These are phyloP conservation scores for Venturia aucupariae DNA, from an alignment of 2,329 filamentous ascomycete species.

Conservation along the genomic window DNA sequence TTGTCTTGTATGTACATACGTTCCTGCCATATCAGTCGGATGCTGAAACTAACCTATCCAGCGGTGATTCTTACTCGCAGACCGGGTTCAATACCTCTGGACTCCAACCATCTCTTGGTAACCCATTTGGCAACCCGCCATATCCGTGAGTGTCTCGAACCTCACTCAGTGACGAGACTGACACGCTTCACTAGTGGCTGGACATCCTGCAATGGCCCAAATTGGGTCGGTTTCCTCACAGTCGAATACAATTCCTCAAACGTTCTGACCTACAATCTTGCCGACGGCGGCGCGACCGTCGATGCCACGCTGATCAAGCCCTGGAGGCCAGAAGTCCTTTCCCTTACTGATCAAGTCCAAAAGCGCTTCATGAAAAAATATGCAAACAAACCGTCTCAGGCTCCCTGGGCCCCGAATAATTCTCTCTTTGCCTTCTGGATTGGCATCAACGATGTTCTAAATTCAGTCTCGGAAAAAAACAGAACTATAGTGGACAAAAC, in stretches of 20 bases:
- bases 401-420: constrained; percentile 35
- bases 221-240: constrained; percentile 46
- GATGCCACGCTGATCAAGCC: constrained; percentile 44
- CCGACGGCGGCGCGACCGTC: constrained; percentile 46
- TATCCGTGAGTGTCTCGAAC: constrained; percentile 31
- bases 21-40: background rate
- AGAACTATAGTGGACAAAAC: constrained; percentile 26
- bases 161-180: background rate
- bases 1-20: constrained; percentile 7
- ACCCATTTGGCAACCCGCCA: constrained; percentile 53
- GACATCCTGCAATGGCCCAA: constrained; percentile 36
- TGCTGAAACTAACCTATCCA: constrained; percentile 19
- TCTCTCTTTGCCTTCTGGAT: constrained; percentile 45
- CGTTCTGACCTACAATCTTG: constrained; percentile 45
- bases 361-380: constrained; percentile 35
- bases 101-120: constrained; percentile 41
- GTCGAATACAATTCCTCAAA: constrained; percentile 36
- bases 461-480: constrained; percentile 36
- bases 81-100: constrained; percentile 48
- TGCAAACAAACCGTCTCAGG: constrained; percentile 25
- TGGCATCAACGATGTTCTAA: constrained; percentile 49
- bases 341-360: constrained; percentile 43
- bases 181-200: constrained; percentile 15
- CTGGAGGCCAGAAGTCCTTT: constrained; percentile 40
- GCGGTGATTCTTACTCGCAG: constrained; percentile 52